A percentile compares a stretch with the other conserved stretches of the same genome.
Evolutionary conservation across 2,329 filamentous ascomycete species (phyloP).

Genomic region (Curvularia lunata): DNA sequence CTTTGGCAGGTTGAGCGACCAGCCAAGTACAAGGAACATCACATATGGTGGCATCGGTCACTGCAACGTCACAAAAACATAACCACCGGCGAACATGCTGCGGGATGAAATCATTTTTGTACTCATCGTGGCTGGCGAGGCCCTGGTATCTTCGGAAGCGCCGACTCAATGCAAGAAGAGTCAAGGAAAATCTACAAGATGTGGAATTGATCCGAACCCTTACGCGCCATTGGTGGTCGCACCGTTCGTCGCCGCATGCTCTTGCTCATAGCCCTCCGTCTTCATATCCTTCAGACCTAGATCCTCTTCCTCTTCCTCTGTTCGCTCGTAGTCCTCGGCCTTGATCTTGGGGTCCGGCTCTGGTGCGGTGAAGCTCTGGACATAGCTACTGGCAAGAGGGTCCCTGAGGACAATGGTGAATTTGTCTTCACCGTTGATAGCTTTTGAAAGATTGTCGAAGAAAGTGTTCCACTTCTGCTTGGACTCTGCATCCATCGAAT

Average conservation of each 20-base stretch:
- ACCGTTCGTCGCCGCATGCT: conserved; percentile 36
- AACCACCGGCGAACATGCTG: conserved; percentile 1
- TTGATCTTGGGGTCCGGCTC: conserved; percentile 85
- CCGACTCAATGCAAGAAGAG: conserved; percentile 34
- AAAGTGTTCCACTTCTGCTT: conserved; percentile 79
- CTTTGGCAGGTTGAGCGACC: conserved; percentile 61
- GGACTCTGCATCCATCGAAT: conserved; percentile 73
- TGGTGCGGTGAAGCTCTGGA: conserved; percentile 82
- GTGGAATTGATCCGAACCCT: conserved; percentile 3
- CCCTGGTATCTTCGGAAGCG: conserved; percentile 45
- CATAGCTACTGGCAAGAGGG: conserved; percentile 89
- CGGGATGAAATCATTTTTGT: conserved; percentile 14
- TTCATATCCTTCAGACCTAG: conserved; percentile 92
- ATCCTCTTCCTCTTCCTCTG: conserved; percentile 91
- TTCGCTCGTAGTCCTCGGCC: conserved; percentile 82
- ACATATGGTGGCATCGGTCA: not conserved
- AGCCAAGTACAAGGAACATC: not conserved
- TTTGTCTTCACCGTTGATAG: conserved; percentile 78
- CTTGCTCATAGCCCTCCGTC: conserved; percentile 79
- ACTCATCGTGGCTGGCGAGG: conserved; percentile 41
- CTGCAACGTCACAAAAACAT: conserved; percentile 2
- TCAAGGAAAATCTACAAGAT: conserved; percentile 28
- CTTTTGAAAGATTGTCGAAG: conserved; percentile 76
- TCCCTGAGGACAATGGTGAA: conserved; percentile 87
- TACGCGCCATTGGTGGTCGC: conserved; percentile 28